Base-by-base conservation (phyloP, 768 basidiomycete genomes). In the Suillus clintonianus region DNA sequence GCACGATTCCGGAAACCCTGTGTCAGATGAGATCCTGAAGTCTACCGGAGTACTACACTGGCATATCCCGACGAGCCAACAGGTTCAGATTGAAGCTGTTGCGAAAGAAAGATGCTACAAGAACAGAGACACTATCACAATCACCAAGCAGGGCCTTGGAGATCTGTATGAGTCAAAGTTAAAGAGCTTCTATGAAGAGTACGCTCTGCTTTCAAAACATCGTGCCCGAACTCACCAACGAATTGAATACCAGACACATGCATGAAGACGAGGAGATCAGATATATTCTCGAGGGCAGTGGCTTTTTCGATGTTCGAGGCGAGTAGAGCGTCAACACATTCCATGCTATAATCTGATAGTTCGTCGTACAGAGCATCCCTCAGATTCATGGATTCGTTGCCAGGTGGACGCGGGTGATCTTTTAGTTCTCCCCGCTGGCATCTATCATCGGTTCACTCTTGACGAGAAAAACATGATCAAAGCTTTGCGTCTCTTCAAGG, bases 241-340 rank as follows among this genome's bases (percentile, higher is more conserved):
- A 51, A 27, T 19, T 51, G 17, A 51, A 41, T 41, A 1, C 30
- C 68, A 93, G 92, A 70, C 95, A 97, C 70, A 85, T 98, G 82
- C 96, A 97, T 70, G 94, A 97, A 75, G 96, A 98, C 69, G 95
- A 98, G 71, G 95, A 98, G 77, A 97, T 96, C 70, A 83, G 96
- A 10, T 98, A 92, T 70, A 87, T 96, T 69, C 82, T 94, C 45
- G 81, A 84, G 1, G 96, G 97, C 15, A 87, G 86, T 47, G 95
- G 95, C 0, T 99, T 88, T 82, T 98, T 97, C 71, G 96, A 98
- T 70, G 86, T 98, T 48, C 85, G 95, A 63, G 92, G 92, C 91
- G 65, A 62, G 87, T 68, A 30, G 19, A 27, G n/a, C 34, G 24
- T 51, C 6, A 34, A 34, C 32, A 2, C 19, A 41, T 39, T 15